Conservation (phyloP, 106 monocot genomes). For the Gastrodia elata region DNA sequence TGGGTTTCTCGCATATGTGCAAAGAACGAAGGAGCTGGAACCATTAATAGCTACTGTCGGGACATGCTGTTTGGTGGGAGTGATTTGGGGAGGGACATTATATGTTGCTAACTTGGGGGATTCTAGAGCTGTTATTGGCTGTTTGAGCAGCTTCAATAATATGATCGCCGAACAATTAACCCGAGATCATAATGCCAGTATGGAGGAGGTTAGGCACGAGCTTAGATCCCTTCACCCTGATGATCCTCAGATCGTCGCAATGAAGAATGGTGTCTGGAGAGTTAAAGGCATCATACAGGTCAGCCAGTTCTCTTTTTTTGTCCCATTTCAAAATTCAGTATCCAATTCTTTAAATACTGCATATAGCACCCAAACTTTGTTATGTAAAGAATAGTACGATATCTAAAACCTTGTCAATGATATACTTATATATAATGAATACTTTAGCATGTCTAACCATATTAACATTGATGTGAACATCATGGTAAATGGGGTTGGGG, state of each 20-base stretch:
- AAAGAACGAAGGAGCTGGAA: slow-evolving; percentile 38
- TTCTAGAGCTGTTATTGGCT: slow-evolving; percentile 73
- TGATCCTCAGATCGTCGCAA: slow-evolving; percentile 64
- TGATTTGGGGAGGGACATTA: slow-evolving; percentile 70
- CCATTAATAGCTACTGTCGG: slow-evolving; percentile 60
- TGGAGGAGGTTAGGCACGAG: slow-evolving; percentile 69
- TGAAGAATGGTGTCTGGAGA: slow-evolving; percentile 74
- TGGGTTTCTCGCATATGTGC: slow-evolving; percentile 56
- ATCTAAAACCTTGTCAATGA: no score
- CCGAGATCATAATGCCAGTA: slow-evolving; percentile 61
- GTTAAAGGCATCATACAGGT: slow-evolving; percentile 91
- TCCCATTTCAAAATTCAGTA: no score
- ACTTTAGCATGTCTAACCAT: no score
- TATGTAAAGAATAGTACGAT: no score
- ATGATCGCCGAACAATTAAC: slow-evolving; percentile 63
- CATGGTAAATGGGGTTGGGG: no score
- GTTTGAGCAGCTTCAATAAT: slow-evolving; percentile 33
- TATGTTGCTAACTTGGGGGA: slow-evolving; percentile 80
- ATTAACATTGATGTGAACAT: no score
- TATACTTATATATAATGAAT: no score
- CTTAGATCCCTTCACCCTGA: slow-evolving; percentile 41
- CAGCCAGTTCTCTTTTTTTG: neutral
- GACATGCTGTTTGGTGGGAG: slow-evolving; percentile 76
- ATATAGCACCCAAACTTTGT: no score
- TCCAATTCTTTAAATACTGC: no score